These are phyloP conservation scores for Trichoderma sp. DNA, from an alignment of 2,329 filamentous ascomycete species.

Conservation along the genomic window DNA sequence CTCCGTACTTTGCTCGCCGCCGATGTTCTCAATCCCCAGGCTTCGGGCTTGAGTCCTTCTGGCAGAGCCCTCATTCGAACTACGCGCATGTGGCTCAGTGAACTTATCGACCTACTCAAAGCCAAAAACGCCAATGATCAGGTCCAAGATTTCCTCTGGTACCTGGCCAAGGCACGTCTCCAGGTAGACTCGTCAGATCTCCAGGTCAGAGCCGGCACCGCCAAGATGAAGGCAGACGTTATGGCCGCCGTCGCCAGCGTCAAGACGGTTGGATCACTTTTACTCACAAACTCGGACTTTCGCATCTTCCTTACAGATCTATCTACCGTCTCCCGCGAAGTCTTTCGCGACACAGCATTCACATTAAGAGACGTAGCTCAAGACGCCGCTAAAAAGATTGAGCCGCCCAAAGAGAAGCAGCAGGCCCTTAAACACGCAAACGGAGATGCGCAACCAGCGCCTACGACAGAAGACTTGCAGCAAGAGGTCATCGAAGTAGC, in stretches of 20 bases:
- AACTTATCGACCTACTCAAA: slow-evolving; percentile 76
- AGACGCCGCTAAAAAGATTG: slow-evolving; percentile 68
- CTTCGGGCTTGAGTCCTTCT: slow-evolving; percentile 66
- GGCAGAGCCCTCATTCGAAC: slow-evolving; percentile 72
- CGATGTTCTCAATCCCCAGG: slow-evolving; percentile 73
- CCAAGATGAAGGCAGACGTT: slow-evolving; percentile 35
- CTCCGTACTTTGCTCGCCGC: slow-evolving; percentile 75
- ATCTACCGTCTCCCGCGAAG: slow-evolving; percentile 72
- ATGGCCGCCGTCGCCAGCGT: slow-evolving; percentile 68
- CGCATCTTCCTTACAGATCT: slow-evolving; percentile 80
- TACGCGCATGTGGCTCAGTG: slow-evolving; percentile 68
- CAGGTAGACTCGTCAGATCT: slow-evolving; percentile 33
- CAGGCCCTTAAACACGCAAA: slow-evolving; percentile 44
- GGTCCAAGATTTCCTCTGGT: slow-evolving; percentile 91
- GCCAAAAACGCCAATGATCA: slow-evolving; percentile 84
- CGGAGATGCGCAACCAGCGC: slow-evolving; percentile 42
- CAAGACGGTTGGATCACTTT: slow-evolving; percentile 76
- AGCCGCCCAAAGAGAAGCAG: slow-evolving; percentile 63
- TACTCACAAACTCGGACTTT: slow-evolving; percentile 88
- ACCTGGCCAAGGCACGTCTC: slow-evolving; percentile 69
- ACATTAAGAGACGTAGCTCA: slow-evolving; percentile 73
- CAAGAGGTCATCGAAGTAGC: slow-evolving; percentile 55
- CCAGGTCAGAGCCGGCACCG: slow-evolving; percentile 28
- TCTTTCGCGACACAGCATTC: slow-evolving; percentile 83
- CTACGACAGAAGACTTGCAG: slow-evolving; percentile 63